A percentile compares a stretch with the other conserved stretches of the same genome.
Evolutionary conservation across 2,329 filamentous ascomycete genomes (phyloP).

Genomic region (Orbilia brochopaga): DNA sequence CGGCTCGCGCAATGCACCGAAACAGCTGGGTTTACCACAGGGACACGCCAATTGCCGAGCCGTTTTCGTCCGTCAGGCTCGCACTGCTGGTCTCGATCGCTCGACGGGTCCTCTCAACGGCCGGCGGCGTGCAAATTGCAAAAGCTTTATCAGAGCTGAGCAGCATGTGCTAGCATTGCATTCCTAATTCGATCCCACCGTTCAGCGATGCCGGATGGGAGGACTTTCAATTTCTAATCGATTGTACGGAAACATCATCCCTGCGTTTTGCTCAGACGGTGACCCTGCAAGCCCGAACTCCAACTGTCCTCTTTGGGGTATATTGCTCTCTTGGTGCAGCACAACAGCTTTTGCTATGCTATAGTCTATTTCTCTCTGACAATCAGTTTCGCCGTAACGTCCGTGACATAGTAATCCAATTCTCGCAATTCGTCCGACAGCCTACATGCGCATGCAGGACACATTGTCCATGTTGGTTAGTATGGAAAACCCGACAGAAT

Average conservation of each 20-base stretch:
- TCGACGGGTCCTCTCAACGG: not conserved
- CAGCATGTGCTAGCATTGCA: not conserved
- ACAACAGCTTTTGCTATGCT: not conserved
- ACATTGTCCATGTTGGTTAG: constrained; percentile 22
- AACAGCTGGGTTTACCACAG: not conserved
- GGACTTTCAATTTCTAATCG: not conserved
- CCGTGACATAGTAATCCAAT: constrained; percentile 46
- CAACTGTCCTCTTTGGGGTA: not conserved
- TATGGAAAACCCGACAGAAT: not conserved
- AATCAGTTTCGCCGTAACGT: constrained; percentile 29
- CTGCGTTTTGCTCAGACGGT: not conserved
- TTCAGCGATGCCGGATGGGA: not conserved
- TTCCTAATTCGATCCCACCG: not conserved
- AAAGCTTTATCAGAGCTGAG: not conserved
- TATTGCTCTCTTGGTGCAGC: not conserved
- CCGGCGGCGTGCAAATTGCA: too few species aligned
- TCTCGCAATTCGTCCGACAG: constrained; percentile 43
- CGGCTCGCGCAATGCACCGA: not conserved
- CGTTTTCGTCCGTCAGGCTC: not conserved
- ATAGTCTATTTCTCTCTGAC: constrained; percentile 38
- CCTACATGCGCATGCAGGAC: constrained; percentile 13
- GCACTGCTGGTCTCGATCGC: not conserved
- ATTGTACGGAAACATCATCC: not conserved
- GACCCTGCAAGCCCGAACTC: not conserved
- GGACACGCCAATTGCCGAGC: constrained; percentile 4